These are phyloP conservation scores for Cicer yamashitae DNA, from an alignment of 306 rosid genomes.

Conservation along the genomic window DNA sequence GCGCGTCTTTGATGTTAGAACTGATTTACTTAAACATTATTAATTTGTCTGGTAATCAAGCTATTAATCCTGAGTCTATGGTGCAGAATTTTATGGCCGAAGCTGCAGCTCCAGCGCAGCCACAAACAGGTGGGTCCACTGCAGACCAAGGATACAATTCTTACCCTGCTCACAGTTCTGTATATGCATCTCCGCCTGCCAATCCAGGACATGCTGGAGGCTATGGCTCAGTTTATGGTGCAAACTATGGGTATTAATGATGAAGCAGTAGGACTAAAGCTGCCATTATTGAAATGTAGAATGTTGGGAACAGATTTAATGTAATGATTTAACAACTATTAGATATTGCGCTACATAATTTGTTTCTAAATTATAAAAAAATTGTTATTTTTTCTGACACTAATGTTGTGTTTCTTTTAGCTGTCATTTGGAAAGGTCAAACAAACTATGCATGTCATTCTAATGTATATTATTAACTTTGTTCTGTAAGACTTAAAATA, in stretches of 20 bases:
- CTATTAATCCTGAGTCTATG: slow-evolving; percentile 30
- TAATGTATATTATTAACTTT: slow-evolving; percentile 7
- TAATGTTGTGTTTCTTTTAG: slow-evolving; percentile 25
- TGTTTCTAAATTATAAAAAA: slow-evolving; percentile 20
- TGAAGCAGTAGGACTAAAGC: slow-evolving; percentile 8
- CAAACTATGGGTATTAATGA: slow-evolving; percentile 82
- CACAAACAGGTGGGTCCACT: slow-evolving; percentile 60
- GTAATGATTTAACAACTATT: slow-evolving; percentile 40
- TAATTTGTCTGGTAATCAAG: slow-evolving; percentile 28
- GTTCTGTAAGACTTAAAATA: too few relatives aligned
- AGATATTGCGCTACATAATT: slow-evolving; percentile 18
- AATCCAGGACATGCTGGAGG: slow-evolving; percentile 72
- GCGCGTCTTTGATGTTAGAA: slow-evolving; percentile 12
- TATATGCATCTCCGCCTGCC: slow-evolving; percentile 84
- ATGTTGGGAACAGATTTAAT: slow-evolving; percentile 25
- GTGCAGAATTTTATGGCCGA: slow-evolving; percentile 96
- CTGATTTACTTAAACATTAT: slow-evolving; percentile 21
- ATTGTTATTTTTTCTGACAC: slow-evolving; percentile 14
- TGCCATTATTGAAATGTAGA: slow-evolving; percentile 38
- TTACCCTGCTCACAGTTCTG: slow-evolving; percentile 72
- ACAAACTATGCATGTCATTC: slow-evolving; percentile 15
- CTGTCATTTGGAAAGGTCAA: slow-evolving; percentile 27
- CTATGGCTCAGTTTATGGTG: slow-evolving; percentile 80
- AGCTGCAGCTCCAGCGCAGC: slow-evolving; percentile 70
- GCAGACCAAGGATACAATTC: slow-evolving; percentile 83